phyloP scores from a whole-genome alignment of 371 early-diverging fungal species.

The Haplosporangium sp. region DNA sequence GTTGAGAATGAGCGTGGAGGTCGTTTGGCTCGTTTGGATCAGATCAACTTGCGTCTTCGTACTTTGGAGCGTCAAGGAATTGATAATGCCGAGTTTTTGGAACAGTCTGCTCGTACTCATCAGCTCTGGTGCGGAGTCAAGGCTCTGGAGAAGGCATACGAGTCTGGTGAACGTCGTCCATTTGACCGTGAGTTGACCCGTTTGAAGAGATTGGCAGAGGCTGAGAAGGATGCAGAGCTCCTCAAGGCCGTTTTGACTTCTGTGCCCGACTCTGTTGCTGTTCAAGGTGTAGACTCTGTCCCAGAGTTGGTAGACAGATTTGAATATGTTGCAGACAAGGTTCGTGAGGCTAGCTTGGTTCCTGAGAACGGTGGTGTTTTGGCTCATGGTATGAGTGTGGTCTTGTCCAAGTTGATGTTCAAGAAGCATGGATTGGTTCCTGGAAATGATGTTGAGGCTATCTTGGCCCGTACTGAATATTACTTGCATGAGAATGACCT shows the following conservation, averaged over 20 bases:
- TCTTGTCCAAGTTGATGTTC: slow-evolving; percentile 85
- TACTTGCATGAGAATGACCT: slow-evolving; percentile 84
- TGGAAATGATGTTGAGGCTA: slow-evolving; percentile 92
- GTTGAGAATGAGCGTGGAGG: slow-evolving; percentile 94
- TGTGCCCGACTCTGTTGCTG: slow-evolving; percentile 71
- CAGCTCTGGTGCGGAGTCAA: slow-evolving; percentile 66
- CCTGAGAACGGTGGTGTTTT: slow-evolving; percentile 89
- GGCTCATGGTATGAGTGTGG: slow-evolving; percentile 81
- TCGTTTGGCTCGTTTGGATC: slow-evolving; percentile 87
- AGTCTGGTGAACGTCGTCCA: slow-evolving; percentile 59
- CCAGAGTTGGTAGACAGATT: slow-evolving; percentile 83
- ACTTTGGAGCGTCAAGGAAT: slow-evolving; percentile 75
- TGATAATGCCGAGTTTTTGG: slow-evolving; percentile 71
- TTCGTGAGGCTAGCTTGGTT: slow-evolving; percentile 87
- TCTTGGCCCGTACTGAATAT: slow-evolving; percentile 85
- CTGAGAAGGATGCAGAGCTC: slow-evolving; percentile 77
- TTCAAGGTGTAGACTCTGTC: slow-evolving; percentile 78
- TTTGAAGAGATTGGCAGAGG: slow-evolving; percentile 61
- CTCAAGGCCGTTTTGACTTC: slow-evolving; percentile 73
- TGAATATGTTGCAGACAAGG: slow-evolving; percentile 73
- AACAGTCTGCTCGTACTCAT: slow-evolving; percentile 67
- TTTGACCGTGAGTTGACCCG: slow-evolving; percentile 80
- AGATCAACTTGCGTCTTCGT: slow-evolving; percentile 79
- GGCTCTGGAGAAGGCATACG: slow-evolving; percentile 63
- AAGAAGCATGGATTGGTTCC: slow-evolving; percentile 87